phyloP scores from a whole-genome alignment of 1,139 yeast genomes.

The Candida labiduridarum region DNA sequence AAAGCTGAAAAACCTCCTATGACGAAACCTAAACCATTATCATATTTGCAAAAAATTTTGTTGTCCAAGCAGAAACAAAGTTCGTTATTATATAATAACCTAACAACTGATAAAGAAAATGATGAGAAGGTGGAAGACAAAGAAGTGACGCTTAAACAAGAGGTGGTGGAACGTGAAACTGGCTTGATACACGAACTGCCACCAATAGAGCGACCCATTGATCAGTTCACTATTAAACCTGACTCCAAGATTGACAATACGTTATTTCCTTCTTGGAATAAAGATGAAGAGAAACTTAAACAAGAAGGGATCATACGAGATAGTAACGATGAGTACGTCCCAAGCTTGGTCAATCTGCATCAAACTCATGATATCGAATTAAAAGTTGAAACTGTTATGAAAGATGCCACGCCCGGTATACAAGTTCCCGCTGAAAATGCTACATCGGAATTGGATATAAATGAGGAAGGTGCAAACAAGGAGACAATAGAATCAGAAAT shows the following conservation, averaged over 20 bases:
- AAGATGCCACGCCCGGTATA: neutral
- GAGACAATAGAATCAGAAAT: neutral
- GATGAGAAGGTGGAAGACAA: neutral
- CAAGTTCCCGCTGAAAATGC: neutral
- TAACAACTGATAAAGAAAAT: neutral
- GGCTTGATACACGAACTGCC: neutral
- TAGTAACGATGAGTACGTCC: neutral
- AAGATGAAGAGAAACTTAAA: neutral
- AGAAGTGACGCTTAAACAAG: neutral
- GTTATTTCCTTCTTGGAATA: slow-evolving; percentile 1
- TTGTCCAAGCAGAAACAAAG: slow-evolving; percentile 9
- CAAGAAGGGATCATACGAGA: neutral
- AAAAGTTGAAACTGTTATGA: too few species aligned
- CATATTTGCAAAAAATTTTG: slow-evolving; percentile 32
- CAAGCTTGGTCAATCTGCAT: too few species aligned
- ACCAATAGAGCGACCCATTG: neutral
- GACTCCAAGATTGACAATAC: neutral
- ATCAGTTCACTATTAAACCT: slow-evolving; percentile 1
- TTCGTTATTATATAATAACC: neutral
- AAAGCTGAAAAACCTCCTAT: slow-evolving; percentile 1
- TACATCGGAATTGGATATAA: neutral
- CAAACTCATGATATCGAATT: too few species aligned
- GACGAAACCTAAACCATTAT: slow-evolving; percentile 14
- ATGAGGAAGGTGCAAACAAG: neutral
- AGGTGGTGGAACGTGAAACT: neutral